Evolutionary conservation across 345 rosid species (phyloP).

Genomic region (Melaleuca quinquenervia): DNA sequence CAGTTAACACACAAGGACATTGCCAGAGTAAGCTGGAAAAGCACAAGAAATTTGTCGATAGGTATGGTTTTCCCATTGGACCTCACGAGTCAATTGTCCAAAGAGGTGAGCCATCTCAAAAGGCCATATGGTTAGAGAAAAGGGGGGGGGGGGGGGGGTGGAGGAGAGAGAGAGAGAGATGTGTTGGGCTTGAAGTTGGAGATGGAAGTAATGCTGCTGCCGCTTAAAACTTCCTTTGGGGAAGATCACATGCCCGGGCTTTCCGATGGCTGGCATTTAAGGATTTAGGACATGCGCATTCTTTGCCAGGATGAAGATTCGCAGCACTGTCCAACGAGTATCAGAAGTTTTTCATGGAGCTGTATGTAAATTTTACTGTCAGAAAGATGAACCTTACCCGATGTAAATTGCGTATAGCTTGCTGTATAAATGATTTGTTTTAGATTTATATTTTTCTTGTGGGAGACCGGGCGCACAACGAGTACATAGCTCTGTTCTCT

Average conservation of each 20-base stretch:
- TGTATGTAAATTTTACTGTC: neutral
- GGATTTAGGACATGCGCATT: neutral
- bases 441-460: neutral
- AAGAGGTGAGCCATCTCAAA: neutral
- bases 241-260: neutral
- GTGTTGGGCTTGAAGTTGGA: neutral
- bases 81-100: neutral
- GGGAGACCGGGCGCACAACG: neutral
- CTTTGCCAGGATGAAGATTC: neutral
- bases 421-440: neutral
- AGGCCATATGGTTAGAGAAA: neutral
- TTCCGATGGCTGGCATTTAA: neutral
- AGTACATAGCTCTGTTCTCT: neutral
- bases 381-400: neutral
- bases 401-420: neutral
- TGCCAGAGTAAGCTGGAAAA: neutral
- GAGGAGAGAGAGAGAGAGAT: too few species aligned
- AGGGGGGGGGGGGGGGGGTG: too few species aligned
- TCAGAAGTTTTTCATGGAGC: neutral
- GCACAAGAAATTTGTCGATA: neutral
- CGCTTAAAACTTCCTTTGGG: neutral
- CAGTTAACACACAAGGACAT: neutral
- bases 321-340: neutral
- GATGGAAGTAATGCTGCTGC: neutral
- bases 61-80: neutral